Base-by-base conservation (phyloP, 441 rosid genomes). In the Gossypium trilobum region DNA sequence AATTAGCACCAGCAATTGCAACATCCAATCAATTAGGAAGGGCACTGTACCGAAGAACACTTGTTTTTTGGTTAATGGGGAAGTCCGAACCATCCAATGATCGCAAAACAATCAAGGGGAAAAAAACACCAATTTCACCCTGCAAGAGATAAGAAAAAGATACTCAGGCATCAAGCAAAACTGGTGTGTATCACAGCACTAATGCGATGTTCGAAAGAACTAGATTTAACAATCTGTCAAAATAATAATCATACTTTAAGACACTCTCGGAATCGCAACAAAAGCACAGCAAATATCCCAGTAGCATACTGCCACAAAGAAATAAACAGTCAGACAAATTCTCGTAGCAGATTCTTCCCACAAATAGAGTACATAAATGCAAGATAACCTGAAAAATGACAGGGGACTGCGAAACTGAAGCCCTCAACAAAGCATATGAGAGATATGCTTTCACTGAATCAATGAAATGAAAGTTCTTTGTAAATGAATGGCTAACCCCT, bases 401-500 rank as follows among this genome's bases (percentile, higher is more conserved):
- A 55, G 89, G 80, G 73, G 98, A 90, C 50, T 89, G 97, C 23
- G 97, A 89, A 80, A 96, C 97, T 46, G 99, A 90, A 77, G 99
- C 98, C 72, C 99, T 88, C 85, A 93, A 78, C 80, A 96, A 84
- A 80, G 98, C 98, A 86, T 96, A 96, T 17, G 99, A 96, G 73
- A 93, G 97, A 82, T 91, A 93, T 23, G 98, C 98, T 90, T 96
- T 96, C 74, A 96, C 95, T 48, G 99, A 96, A 83, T 96, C 98
- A 75, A 96, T 96, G 82, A 96, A 96, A 82, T 93, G 96, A 74
- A 91, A 91, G 79, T 93, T 93, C 87, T 90, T 90, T n/a, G 98
- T 90, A 82, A 96, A 90, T 61, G 99, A 91, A 85, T 85, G 86
- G 85, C 88, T 89, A 84, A 96, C 97, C 63, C 97, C 98, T 31